These are phyloP conservation scores for Isatis tinctoria DNA, from an alignment of 345 rosid species.

Conservation along the genomic window DNA sequence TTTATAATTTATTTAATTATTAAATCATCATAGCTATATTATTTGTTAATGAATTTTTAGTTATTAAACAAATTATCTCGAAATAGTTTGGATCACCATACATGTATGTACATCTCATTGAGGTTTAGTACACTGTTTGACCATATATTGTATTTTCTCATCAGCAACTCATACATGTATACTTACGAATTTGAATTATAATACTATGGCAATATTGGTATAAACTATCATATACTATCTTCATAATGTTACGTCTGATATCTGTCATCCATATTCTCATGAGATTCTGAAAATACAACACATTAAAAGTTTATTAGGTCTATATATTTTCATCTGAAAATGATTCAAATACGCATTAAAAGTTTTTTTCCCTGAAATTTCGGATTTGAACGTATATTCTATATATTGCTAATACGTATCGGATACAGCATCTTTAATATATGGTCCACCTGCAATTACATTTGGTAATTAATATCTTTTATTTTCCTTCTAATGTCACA, in stretches of 20 bases:
- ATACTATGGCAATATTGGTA: background rate
- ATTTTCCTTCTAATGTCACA: slow-evolving; percentile 8
- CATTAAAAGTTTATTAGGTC: background rate
- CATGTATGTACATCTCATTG: background rate
- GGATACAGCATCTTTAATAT: background rate
- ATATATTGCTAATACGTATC: slow-evolving; percentile 1
- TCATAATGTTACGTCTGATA: background rate
- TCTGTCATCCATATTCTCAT: background rate
- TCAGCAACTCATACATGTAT: background rate
- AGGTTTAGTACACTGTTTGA: background rate
- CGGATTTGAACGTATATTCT: background rate
- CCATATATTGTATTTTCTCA: background rate
- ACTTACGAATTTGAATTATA: background rate
- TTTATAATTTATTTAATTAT: no score
- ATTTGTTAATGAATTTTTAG: no score
- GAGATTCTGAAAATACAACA: background rate
- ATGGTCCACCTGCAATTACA: slow-evolving; percentile 2
- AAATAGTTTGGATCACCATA: background rate
- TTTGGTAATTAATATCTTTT: background rate
- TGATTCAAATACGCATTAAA: background rate
- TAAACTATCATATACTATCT: background rate
- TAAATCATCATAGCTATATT: no score
- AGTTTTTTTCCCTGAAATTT: background rate
- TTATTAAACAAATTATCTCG: no score
- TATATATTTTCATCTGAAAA: background rate